These are phyloP conservation scores for Perkinsus chesapeaki DNA, from an alignment of 169 alveolate genomes.

Conservation along the genomic window DNA sequence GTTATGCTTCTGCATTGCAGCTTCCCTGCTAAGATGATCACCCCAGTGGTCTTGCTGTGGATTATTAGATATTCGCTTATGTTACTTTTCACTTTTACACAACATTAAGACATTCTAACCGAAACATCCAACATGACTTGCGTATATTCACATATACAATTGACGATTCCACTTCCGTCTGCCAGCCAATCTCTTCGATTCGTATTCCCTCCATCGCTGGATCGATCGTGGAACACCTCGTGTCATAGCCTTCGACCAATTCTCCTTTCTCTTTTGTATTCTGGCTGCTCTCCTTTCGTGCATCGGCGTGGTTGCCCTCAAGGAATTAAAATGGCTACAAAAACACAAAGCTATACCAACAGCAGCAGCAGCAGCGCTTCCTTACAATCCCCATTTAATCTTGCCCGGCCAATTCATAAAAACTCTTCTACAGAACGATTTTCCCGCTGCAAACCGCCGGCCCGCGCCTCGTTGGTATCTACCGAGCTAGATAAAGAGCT, in stretches of 20 bases:
- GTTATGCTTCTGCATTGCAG: too few species aligned
- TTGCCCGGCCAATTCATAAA: background rate
- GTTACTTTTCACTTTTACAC: too few species aligned
- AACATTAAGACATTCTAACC: too few species aligned
- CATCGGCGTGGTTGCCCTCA: background rate
- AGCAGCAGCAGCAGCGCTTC: background rate
- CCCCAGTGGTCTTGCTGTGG: too few species aligned
- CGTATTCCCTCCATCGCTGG: background rate
- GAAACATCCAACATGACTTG: too few species aligned
- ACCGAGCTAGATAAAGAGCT: too few species aligned
- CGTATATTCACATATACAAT: background rate
- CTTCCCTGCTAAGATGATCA: too few species aligned
- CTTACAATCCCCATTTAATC: background rate
- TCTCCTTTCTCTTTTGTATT: background rate
- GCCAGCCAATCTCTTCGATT: background rate
- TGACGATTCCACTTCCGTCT: background rate
- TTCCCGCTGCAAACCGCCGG: background rate
- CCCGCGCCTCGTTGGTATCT: background rate
- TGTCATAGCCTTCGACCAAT: background rate
- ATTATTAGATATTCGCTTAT: too few species aligned
- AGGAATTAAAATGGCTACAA: background rate
- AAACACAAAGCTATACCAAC: background rate
- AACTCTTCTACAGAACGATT: background rate
- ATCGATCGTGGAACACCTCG: background rate
- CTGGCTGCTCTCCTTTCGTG: background rate